phyloP scores from a whole-genome alignment of 331 rosid species.

The Dryas integrifolia region DNA sequence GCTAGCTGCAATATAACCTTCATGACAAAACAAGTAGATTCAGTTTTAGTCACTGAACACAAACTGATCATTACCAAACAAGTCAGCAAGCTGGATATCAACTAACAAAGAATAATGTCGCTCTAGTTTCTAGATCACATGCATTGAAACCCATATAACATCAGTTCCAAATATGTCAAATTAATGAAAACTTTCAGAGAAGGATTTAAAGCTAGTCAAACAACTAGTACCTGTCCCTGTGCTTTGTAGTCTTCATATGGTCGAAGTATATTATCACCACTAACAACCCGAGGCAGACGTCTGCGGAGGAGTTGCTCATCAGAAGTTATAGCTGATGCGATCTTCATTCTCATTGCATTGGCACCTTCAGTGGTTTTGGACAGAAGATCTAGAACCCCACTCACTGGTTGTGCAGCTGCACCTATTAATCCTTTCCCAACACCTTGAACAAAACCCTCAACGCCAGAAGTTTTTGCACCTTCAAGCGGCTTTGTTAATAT shows the following conservation, averaged over 20 bases:
- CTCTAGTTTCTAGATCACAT: not conserved
- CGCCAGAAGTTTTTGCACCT: constrained; percentile 96
- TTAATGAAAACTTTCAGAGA: no score
- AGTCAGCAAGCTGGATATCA: not conserved
- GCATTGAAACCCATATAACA: not conserved
- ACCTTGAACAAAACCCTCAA: constrained; percentile 99
- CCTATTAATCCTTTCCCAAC: constrained; percentile 98
- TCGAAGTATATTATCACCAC: constrained; percentile 89
- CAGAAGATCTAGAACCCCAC: constrained; percentile 95
- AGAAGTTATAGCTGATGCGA: constrained; percentile 86
- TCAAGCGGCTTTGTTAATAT: constrained; percentile 96
- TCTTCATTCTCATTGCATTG: constrained; percentile 98
- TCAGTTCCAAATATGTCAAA: not conserved
- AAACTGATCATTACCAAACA: constrained; percentile 8
- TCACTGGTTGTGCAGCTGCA: constrained; percentile 98
- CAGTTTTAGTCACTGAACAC: constrained; percentile 2
- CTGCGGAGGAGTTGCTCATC: constrained; percentile 95
- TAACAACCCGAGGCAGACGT: constrained; percentile 84
- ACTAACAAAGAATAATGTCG: not conserved
- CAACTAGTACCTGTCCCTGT: constrained; percentile 81
- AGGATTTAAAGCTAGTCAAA: constrained; percentile 23
- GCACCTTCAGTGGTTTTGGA: constrained; percentile 99
- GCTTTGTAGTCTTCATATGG: constrained; percentile 82
- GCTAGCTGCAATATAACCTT: constrained; percentile 94
- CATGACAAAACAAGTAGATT: constrained; percentile 37